Evolutionary conservation across 2,329 filamentous ascomycete species (phyloP).

Genomic region (Trichoderma koningiopsis): DNA sequence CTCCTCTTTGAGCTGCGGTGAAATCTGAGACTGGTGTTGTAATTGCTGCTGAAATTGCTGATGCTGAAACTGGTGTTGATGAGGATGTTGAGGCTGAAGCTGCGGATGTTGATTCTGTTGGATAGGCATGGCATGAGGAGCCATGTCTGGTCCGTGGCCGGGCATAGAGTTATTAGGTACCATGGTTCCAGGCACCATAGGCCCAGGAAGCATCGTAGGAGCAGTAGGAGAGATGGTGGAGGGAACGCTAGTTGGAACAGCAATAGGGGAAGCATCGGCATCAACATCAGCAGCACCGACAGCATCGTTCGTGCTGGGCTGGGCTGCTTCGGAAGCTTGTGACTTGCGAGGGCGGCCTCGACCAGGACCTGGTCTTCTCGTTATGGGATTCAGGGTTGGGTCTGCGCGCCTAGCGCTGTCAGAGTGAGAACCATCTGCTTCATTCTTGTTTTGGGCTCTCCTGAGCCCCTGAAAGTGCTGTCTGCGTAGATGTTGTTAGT

Average conservation of each 20-base stretch:
- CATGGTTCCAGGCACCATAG: neutral
- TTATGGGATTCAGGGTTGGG: slow-evolving; percentile 60
- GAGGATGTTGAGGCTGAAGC: slow-evolving; percentile 1
- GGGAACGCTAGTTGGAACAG: neutral
- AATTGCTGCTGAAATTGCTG: neutral
- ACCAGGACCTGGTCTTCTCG: slow-evolving; percentile 60
- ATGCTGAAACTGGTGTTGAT: slow-evolving; percentile 8
- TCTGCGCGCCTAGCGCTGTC: slow-evolving; percentile 48
- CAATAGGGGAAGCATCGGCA: neutral
- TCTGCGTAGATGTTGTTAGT: slow-evolving; percentile 38
- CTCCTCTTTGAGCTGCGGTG: slow-evolving; percentile 3
- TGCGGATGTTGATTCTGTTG: slow-evolving; percentile 20
- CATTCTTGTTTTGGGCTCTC: slow-evolving; percentile 56
- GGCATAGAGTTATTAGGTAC: slow-evolving; percentile 1
- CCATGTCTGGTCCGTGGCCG: slow-evolving; percentile 9
- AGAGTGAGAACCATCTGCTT: slow-evolving; percentile 40
- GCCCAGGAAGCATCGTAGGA: neutral
- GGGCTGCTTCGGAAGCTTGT: slow-evolving; percentile 23
- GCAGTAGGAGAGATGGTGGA: slow-evolving; percentile 18
- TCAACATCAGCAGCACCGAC: neutral
- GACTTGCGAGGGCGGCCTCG: slow-evolving; percentile 56
- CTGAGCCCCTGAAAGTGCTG: slow-evolving; percentile 64
- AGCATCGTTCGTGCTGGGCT: slow-evolving; percentile 5
- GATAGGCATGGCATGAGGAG: slow-evolving; percentile 18
- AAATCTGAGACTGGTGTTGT: slow-evolving; percentile 9